Percentiles rank a stretch among this genome's conserved stretches.
Conservation (phyloP, 225 moss, liverwort and hornwort species). For the Sphagnum tenellum region DNA sequence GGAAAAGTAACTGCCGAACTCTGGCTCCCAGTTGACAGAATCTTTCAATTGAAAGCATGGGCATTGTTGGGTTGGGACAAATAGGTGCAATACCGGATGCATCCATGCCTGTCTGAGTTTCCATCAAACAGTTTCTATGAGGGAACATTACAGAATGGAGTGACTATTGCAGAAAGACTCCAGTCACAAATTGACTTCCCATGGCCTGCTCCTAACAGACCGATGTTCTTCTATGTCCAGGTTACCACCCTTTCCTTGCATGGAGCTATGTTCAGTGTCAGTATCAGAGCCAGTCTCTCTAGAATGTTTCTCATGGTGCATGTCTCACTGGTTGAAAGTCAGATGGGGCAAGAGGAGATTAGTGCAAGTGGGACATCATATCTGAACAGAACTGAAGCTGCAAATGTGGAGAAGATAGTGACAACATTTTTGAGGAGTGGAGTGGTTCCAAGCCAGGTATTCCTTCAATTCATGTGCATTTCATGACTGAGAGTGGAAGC, state of each 20-base stretch:
- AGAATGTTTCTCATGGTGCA: background rate
- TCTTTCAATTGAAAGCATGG: background rate
- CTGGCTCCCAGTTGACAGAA: no score
- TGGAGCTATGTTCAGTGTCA: background rate
- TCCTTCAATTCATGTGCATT: no score
- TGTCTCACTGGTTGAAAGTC: background rate
- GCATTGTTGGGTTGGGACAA: background rate
- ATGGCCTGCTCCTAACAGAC: slow-evolving; percentile 61
- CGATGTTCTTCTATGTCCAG: slow-evolving; percentile 69
- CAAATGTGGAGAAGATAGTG: slow-evolving; percentile 58
- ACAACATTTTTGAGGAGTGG: slow-evolving; percentile 58
- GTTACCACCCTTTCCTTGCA: slow-evolving; percentile 5
- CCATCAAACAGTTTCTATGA: slow-evolving; percentile 62
- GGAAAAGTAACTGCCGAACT: no score
- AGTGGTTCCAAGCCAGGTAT: slow-evolving; percentile 58
- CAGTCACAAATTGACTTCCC: slow-evolving; percentile 52
- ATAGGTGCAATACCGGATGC: slow-evolving; percentile 70
- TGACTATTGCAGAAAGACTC: slow-evolving; percentile 45
- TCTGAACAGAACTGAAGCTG: slow-evolving; percentile 57
- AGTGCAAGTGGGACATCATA: slow-evolving; percentile 69
- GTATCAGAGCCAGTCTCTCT: background rate
- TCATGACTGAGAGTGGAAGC: no score
- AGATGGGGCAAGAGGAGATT: slow-evolving; percentile 73
- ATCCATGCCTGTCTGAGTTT: slow-evolving; percentile 60
- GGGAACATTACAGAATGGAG: slow-evolving; percentile 58